phyloP scores from a whole-genome alignment of 1,284 basidiomycete genomes.

The Coriolopsis trogii region DNA sequence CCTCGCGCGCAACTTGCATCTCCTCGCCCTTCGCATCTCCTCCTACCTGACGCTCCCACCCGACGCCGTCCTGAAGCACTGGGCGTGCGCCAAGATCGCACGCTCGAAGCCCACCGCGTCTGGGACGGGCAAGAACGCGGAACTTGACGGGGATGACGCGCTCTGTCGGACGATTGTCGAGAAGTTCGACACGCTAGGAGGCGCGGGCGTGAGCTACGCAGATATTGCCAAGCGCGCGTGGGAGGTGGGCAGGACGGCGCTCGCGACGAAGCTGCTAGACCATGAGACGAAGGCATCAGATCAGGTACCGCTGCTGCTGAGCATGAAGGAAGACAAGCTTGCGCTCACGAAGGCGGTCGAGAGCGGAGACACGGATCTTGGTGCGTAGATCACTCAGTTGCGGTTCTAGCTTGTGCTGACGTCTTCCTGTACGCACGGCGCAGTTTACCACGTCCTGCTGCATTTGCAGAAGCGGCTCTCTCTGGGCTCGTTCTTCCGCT shows the following conservation, averaged over 20 bases:
- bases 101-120: conserved; percentile 63
- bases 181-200: conserved; percentile 79
- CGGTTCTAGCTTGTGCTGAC: neutral
- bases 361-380: conserved; percentile 94
- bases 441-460: conserved; percentile 90
- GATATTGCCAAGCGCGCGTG: conserved; percentile 95
- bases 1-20: conserved; percentile 86
- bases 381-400: conserved; percentile 45
- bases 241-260: conserved; percentile 82
- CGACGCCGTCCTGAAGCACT: conserved; percentile 90
- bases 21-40: conserved; percentile 92
- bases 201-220: conserved; percentile 84
- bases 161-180: conserved; percentile 84
- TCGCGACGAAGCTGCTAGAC: conserved; percentile 96
- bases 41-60: conserved; percentile 82
- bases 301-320: conserved; percentile 90
- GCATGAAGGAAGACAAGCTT: conserved; percentile 93
- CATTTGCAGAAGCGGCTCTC: conserved; percentile 83
- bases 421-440: neutral
- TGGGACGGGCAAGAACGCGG: conserved; percentile 53
- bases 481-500: conserved; percentile 92
- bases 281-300: conserved; percentile 89
- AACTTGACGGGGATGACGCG: conserved; percentile 71
- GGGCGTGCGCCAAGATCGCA: conserved; percentile 92
- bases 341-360: conserved; percentile 92